These are phyloP conservation scores for Silene coronaria DNA, from an alignment of 179 eudicot genomes.

Conservation along the genomic window DNA sequence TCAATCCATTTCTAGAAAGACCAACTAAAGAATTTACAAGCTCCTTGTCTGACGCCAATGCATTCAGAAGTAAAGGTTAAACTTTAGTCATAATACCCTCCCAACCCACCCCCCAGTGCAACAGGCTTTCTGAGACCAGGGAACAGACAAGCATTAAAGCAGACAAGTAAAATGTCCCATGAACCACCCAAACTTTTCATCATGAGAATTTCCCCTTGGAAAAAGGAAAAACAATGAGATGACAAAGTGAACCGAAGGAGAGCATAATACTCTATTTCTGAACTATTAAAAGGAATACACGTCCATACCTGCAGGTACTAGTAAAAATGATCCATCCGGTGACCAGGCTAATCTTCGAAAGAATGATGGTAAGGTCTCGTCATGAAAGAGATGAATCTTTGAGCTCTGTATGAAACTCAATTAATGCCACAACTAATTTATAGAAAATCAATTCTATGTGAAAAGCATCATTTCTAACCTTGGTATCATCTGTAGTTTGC, in stretches of 20 bases:
- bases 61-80: neutral
- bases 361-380: slow-evolving; percentile 94
- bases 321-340: slow-evolving; percentile 90
- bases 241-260: neutral
- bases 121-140: neutral
- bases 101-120: neutral
- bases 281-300: slow-evolving; percentile 12
- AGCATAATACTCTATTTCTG: neutral
- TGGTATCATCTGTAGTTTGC: slow-evolving; percentile 55
- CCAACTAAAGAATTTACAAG: neutral
- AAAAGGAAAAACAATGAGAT: neutral
- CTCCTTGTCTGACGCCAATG: neutral
- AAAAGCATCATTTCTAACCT: slow-evolving; percentile 41
- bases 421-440: slow-evolving; percentile 7
- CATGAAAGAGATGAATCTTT: slow-evolving; percentile 80
- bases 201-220: neutral
- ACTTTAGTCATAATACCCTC: neutral
- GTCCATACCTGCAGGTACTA: slow-evolving; percentile 85
- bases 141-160: neutral
- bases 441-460: neutral
- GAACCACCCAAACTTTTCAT: neutral
- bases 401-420: slow-evolving; percentile 45
- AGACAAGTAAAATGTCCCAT: neutral
- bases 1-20: neutral
- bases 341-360: slow-evolving; percentile 97